Evolutionary conservation across 2,329 filamentous ascomycete species (phyloP).

Genomic region (Tolypocladium amazonense): DNA sequence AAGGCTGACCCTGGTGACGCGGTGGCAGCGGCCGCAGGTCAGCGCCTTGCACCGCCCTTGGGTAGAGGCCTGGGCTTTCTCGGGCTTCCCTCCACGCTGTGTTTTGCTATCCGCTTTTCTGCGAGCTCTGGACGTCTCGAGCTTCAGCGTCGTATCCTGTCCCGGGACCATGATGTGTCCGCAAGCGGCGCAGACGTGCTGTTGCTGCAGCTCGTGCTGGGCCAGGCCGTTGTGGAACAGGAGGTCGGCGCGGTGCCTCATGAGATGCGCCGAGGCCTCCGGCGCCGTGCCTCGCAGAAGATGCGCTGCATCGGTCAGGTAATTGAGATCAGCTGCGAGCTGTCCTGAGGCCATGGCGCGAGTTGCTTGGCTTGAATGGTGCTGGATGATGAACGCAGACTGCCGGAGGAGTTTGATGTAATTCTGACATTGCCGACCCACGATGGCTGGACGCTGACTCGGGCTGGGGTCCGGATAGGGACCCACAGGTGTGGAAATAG

Average conservation of each 20-base stretch:
- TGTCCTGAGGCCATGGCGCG: constrained; percentile 10
- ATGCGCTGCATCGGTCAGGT: constrained; percentile 49
- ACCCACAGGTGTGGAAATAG: not conserved
- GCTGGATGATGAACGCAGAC: not conserved
- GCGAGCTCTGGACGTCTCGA: constrained; percentile 17
- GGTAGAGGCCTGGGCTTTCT: not conserved
- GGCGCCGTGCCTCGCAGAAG: constrained; percentile 41
- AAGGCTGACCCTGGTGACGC: constrained; percentile 29
- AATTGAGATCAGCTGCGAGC: constrained; percentile 19
- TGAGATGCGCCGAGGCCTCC: constrained; percentile 47
- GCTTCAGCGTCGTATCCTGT: constrained; percentile 27
- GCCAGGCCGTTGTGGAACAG: constrained; percentile 34
- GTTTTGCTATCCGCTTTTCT: not conserved
- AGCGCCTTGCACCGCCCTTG: constrained; percentile 13
- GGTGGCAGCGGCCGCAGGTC: constrained; percentile 34
- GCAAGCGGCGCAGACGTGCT: constrained; percentile 48
- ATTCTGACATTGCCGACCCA: not conserved
- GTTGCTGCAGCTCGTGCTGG: constrained; percentile 36
- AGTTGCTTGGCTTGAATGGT: not conserved
- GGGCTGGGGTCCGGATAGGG: not conserved
- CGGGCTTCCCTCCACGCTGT: not conserved
- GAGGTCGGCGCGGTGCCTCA: constrained; percentile 40
- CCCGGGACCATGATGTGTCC: constrained; percentile 50
- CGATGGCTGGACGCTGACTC: not conserved
- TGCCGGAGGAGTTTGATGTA: not conserved